A percentile compares a stretch with the other conserved stretches of the same genome.
phyloP scores from a whole-genome alignment of 306 rosid genomes.

The Rosa multiflora region DNA sequence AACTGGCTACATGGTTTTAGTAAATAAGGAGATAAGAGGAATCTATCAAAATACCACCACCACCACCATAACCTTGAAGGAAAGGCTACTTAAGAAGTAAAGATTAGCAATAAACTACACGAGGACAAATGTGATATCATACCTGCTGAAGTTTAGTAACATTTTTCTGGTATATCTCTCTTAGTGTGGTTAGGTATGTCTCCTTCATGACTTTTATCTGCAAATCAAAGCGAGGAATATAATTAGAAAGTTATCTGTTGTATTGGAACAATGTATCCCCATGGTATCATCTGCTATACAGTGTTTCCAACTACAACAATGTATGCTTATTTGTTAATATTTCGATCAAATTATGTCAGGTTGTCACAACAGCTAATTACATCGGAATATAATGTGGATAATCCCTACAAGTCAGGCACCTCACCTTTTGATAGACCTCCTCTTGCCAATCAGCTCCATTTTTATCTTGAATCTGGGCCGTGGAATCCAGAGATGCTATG shows the following conservation, averaged over 20 bases:
- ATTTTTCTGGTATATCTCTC: slow-evolving; percentile 57
- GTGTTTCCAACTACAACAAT: background rate
- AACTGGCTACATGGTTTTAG: background rate
- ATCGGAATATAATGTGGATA: background rate
- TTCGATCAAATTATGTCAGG: background rate
- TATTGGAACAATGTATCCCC: background rate
- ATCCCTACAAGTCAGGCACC: background rate
- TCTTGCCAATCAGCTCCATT: slow-evolving; percentile 82
- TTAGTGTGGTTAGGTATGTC: slow-evolving; percentile 48
- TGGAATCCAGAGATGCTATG: slow-evolving; percentile 74
- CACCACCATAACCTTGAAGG: slow-evolving; percentile 8
- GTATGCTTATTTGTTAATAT: slow-evolving; percentile 13
- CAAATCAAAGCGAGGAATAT: slow-evolving; percentile 29
- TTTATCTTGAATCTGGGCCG: slow-evolving; percentile 59
- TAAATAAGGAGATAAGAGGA: slow-evolving; percentile 5
- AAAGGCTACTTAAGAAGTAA: slow-evolving; percentile 10
- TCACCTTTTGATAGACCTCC: slow-evolving; percentile 77
- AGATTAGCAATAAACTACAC: slow-evolving; percentile 4
- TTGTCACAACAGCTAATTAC: background rate
- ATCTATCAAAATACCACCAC: background rate
- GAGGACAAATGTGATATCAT: slow-evolving; percentile 15
- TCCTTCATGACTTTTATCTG: slow-evolving; percentile 78
- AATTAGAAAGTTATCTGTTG: slow-evolving; percentile 1
- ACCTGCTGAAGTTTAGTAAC: slow-evolving; percentile 63
- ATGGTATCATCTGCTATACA: background rate